Evolutionary conservation across 192 early-diverging fungal species (phyloP).

Genomic region (Podila verticillata): DNA sequence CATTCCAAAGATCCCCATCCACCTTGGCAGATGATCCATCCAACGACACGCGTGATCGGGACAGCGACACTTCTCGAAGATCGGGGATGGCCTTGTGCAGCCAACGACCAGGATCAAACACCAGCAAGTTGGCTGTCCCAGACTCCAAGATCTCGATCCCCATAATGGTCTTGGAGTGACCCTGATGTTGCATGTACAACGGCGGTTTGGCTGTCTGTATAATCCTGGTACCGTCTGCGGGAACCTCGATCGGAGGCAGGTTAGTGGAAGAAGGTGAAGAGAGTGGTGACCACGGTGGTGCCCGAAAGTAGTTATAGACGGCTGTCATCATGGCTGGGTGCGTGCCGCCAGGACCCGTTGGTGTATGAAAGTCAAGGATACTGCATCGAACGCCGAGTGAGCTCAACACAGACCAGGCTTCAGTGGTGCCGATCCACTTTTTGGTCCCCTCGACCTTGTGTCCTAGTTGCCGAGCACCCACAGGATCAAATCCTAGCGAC

Average conservation of each 20-base stretch:
- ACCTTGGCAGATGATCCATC: background rate
- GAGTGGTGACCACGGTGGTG: slow-evolving; percentile 35
- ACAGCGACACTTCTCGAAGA: slow-evolving; percentile 1
- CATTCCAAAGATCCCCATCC: slow-evolving; percentile 7
- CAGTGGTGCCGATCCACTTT: slow-evolving; percentile 81
- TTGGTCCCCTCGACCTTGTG: slow-evolving; percentile 62
- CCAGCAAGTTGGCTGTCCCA: slow-evolving; percentile 57
- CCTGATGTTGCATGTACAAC: slow-evolving; percentile 77
- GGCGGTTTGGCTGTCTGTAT: slow-evolving; percentile 65
- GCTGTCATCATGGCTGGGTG: slow-evolving; percentile 66
- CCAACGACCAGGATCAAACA: slow-evolving; percentile 71
- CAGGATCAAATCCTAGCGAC: slow-evolving; percentile 61
- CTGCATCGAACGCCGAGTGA: slow-evolving; percentile 65
- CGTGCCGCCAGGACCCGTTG: slow-evolving; percentile 60
- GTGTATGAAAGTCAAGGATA: slow-evolving; percentile 73
- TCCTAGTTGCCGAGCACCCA: slow-evolving; percentile 63
- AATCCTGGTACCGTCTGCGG: background rate
- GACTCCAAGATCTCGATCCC: slow-evolving; percentile 63
- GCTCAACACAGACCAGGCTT: slow-evolving; percentile 68
- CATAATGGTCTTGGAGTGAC: slow-evolving; percentile 73
- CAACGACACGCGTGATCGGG: background rate
- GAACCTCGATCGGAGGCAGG: background rate
- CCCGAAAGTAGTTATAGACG: slow-evolving; percentile 66
- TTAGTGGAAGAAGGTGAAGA: slow-evolving; percentile 9
- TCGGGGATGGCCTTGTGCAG: slow-evolving; percentile 32